phyloP scores from a whole-genome alignment of 495 filamentous ascomycete species.

The Cladorrhinum samala region DNA sequence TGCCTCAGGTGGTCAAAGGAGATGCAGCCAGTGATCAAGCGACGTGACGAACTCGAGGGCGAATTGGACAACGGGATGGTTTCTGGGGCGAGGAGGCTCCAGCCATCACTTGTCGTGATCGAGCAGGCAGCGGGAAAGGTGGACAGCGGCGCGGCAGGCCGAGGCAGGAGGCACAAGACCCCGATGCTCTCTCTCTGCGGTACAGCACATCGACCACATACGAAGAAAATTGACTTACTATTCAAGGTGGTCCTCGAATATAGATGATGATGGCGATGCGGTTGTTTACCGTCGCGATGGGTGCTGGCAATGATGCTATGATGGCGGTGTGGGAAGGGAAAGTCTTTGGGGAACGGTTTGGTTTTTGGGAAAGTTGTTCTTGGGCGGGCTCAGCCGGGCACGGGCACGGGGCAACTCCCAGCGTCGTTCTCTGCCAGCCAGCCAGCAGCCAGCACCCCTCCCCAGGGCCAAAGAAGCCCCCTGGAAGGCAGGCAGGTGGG shows the following conservation, averaged over 20 bases:
- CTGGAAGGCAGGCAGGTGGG: conserved; percentile 5
- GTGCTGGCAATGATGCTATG: conserved; percentile 21
- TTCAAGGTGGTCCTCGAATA: conserved; percentile 17
- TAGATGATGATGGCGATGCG: conserved; percentile 26
- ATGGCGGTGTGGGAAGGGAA: conserved; percentile 32
- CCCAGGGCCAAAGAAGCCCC: conserved; percentile 1
- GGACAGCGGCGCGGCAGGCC: conserved; percentile 11
- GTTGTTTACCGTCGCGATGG: conserved; percentile 22
- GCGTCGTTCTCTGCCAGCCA: background rate
- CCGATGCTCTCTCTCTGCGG: conserved; percentile 4
- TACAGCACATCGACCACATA: too few species aligned
- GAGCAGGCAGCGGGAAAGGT: conserved; percentile 5
- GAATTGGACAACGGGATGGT: conserved; percentile 11
- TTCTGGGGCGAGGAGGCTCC: conserved; percentile 8
- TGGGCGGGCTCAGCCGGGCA: conserved; percentile 22
- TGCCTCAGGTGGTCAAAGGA: conserved; percentile 3
- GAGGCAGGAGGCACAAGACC: conserved; percentile 20
- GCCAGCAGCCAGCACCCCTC: conserved; percentile 15
- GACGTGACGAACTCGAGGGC: conserved; percentile 7
- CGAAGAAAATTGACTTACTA: conserved; percentile 25
- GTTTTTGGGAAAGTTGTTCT: conserved; percentile 39
- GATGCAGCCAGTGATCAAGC: conserved; percentile 9
- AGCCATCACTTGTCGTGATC: conserved; percentile 13
- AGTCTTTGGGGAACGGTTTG: conserved; percentile 24
- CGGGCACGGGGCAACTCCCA: conserved; percentile 7